phyloP scores from a whole-genome alignment of 441 rosid genomes.

The Populus tomentosa region DNA sequence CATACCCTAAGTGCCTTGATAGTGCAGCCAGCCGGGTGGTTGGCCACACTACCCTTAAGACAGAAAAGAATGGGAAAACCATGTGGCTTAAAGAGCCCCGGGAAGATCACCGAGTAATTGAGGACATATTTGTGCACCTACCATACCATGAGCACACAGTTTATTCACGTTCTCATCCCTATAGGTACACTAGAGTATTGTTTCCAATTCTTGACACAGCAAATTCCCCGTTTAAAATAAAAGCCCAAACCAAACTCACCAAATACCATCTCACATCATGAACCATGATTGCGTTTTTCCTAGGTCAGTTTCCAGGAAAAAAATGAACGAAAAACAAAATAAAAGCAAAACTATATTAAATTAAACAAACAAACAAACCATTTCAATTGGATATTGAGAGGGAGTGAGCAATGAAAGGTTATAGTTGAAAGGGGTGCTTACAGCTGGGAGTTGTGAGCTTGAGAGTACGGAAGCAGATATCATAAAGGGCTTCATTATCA shows the following conservation, averaged over 20 bases:
- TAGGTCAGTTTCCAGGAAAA: background rate
- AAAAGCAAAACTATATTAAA: background rate
- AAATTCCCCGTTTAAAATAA: background rate
- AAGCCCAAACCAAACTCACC: background rate
- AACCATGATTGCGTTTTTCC: background rate
- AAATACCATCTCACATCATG: background rate
- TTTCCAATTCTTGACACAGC: background rate
- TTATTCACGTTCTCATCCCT: background rate
- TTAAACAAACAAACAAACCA: background rate
- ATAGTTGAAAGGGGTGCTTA: constrained; percentile 19
- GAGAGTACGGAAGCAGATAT: constrained; percentile 57
- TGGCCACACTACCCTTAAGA: background rate
- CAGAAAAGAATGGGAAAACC: background rate
- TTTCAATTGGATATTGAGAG: background rate
- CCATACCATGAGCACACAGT: background rate
- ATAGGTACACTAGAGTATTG: background rate
- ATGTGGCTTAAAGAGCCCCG: background rate
- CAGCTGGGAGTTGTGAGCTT: constrained; percentile 61
- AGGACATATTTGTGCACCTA: too few species aligned
- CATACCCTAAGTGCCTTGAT: too few species aligned
- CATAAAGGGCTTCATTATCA: constrained; percentile 53
- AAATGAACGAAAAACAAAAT: too few species aligned
- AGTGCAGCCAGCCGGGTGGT: too few species aligned
- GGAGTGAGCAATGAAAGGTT: background rate
- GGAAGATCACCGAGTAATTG: background rate